Base-by-base conservation (phyloP, 192 early-diverging fungal species). In the Backusella australiensis region DNA sequence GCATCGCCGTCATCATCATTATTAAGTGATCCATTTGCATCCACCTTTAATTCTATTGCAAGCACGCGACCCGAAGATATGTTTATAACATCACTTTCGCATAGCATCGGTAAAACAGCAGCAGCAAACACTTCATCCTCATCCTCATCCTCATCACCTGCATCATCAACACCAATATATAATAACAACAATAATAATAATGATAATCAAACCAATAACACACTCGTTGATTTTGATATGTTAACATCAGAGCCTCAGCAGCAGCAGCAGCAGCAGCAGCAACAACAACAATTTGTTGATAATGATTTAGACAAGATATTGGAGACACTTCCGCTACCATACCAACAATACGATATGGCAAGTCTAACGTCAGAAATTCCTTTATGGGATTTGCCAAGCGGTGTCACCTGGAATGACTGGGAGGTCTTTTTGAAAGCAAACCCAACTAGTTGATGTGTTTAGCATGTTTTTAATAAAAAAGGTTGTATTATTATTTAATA, bases 361-460 rank as follows among this genome's bases (percentile, higher is more conserved):
- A 49, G 65, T 38, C 42, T 59, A 0, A 52, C 34, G 59, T 56
- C 67, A 8, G 29, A 69, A 32, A 12, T 70, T 6, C 67, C 68
- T 1, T 39, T 76, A 26, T 70, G 67, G 75, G 68, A 76, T 26
- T 21, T 70, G 15, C 67, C 75, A 26, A 70, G 34, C 12, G 68
- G 52, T 23, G 49, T 56, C 5, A 69, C 67, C 15, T 76, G 67
- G 67, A 34, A 76, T 70, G 63, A 68, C 21, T 75, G 74, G 74
- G 65, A 67, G 8, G 19, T 32, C 4, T 49, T 67, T 67, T 26
- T 75, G 34, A 74, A 74, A 39, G 15, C 53, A 0, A 74, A 42
- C 65, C 3, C 38, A 74, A 26, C 23, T 12, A 21, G 0, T 53
- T 44, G 12, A 44, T 2, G 0, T 44, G 9, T 44, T 44, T 44